Percentiles rank a stretch among this genome's conserved stretches.
phyloP scores from a whole-genome alignment of 2,329 filamentous ascomycete species.

The Phoma sp. region DNA sequence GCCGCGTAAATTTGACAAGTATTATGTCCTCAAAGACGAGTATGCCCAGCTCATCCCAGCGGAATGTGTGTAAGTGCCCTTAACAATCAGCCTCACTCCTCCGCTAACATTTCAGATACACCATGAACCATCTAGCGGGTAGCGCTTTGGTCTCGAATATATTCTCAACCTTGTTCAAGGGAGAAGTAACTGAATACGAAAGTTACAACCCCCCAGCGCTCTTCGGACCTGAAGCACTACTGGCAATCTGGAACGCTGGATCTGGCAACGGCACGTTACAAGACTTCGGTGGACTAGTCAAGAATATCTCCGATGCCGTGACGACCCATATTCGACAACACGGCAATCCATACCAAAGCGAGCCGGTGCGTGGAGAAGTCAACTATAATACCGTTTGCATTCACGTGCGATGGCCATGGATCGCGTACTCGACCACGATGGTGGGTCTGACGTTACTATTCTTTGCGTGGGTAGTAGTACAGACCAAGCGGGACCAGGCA shows the following conservation, averaged over 20 bases:
- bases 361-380: slow-evolving; percentile 1
- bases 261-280: slow-evolving; percentile 17
- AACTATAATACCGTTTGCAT: slow-evolving; percentile 16
- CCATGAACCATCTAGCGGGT: background rate
- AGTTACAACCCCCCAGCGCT: background rate
- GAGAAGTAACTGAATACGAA: background rate
- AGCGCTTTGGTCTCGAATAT: background rate
- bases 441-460: slow-evolving; percentile 5
- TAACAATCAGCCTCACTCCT: background rate
- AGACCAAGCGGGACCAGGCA: background rate
- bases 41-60: background rate
- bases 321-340: slow-evolving; percentile 10
- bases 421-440: background rate
- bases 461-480: slow-evolving; percentile 11
- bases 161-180: background rate
- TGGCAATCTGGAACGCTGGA: slow-evolving; percentile 14
- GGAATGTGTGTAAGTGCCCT: background rate
- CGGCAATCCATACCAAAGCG: background rate
- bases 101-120: background rate
- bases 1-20: background rate
- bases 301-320: slow-evolving; percentile 14
- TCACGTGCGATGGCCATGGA: slow-evolving; percentile 8
- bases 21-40: background rate
- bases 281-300: slow-evolving; percentile 13
- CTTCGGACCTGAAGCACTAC: too few species aligned